Evolutionary conservation across 2,329 filamentous ascomycete species (phyloP), one percentile per base, ranked within the genome.

Genomic region (Ophiostoma pallidulum): DNA sequence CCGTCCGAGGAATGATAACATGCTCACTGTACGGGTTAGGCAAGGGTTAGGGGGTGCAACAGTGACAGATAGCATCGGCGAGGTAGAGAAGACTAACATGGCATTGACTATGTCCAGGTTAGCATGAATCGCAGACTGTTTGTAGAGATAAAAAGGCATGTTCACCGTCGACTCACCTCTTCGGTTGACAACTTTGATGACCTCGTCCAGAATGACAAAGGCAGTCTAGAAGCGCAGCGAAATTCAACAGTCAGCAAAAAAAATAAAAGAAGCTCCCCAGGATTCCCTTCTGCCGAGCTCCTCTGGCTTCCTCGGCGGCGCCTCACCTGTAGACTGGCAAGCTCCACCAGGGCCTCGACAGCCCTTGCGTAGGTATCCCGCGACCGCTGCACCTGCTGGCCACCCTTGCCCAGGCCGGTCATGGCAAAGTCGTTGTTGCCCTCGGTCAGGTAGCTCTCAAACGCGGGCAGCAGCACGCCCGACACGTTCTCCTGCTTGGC

Each of bases 401-500:
- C 92, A 64, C 92, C 92, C 68, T 96, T 96, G 53, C 92, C 94
- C 53, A 98, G 71, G 56, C 92, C 92, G 1, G 92, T 98, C 68
- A 98, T 75, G 54, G 86, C 89, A 65, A 98, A 98, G 65, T 98
- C 92, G 61, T 94, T 94, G 66, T 86, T 90, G 38, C 85, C 87
- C 60, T 97, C 91, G 12, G 82, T 83, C 20, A 84, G 80, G 61
- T 86, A 94, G 69, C 86, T 90, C 69, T 98, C 92, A 59, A 97
- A 98, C 28, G 88, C 79, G 24, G 92, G 92, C 36, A 98, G 73
- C 57, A 97, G 80, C 51, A 98, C 92, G 73, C 92, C 92, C 7
- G 90, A 96, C 43, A 98, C 91, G 70, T 98, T 98, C 69, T 98
- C 92, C 66, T 98, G 92, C 69, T 91, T 94, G 43, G 92, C 92